These are phyloP conservation scores for Oryza longistaminata DNA, from an alignment of 176 grass and related monocot species.

Conservation along the genomic window DNA sequence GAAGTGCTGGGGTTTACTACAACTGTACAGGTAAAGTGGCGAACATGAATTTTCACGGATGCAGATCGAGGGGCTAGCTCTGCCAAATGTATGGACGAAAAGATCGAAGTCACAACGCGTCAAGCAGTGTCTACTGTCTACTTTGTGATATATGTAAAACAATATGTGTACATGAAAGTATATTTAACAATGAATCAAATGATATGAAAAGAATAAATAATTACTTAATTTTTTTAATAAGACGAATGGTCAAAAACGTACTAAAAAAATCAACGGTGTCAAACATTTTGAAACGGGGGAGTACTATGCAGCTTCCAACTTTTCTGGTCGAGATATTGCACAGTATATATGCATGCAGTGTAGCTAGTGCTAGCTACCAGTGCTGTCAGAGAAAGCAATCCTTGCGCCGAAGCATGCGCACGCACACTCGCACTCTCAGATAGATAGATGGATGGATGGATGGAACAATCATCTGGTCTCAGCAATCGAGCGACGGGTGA, in stretches of 20 bases:
- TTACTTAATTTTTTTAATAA: no score
- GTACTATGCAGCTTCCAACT: not conserved
- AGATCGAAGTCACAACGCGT: slow-evolving; percentile 10
- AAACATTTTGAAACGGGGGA: no score
- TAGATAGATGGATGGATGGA: slow-evolving; percentile 1
- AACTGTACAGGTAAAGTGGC: not conserved
- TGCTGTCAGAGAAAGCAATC: slow-evolving; percentile 36
- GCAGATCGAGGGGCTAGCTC: not conserved
- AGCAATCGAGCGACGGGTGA: not conserved
- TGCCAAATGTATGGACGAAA: not conserved
- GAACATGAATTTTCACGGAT: slow-evolving; percentile 2
- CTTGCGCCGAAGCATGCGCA: slow-evolving; percentile 42
- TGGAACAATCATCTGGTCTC: slow-evolving; percentile 46
- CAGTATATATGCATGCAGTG: not conserved
- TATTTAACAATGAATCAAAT: no score
- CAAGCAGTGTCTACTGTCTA: not conserved
- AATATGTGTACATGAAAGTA: no score
- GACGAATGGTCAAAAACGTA: no score
- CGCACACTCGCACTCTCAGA: slow-evolving; percentile 33
- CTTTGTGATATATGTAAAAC: no score
- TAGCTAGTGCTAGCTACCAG: not conserved
- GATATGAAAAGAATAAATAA: no score
- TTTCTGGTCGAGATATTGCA: not conserved
- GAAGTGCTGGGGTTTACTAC: not conserved
- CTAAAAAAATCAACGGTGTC: no score